Evolutionary conservation across 1,284 basidiomycete genomes (phyloP), one percentile per base, ranked within the genome.

Genomic region (Bjerkandera adusta): DNA sequence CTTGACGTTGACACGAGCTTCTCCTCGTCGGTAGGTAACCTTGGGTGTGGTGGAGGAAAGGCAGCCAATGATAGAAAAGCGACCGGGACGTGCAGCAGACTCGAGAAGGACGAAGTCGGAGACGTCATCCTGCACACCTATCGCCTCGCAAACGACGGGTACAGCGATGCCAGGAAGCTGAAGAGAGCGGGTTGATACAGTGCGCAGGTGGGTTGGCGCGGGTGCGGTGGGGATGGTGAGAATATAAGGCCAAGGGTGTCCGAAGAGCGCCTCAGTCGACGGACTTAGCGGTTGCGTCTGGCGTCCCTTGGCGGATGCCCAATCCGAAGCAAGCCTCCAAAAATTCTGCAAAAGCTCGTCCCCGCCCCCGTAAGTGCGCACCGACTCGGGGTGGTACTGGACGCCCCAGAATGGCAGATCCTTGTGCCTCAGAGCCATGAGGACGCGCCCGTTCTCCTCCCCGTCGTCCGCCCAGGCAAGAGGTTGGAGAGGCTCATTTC

Each of bases 351-450:
- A 52, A n/a, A 89, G 76, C 43, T 80, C 73, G 13, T 73, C 56
- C 1, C 86, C 87, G 8, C 82, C 83, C 2, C 73, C 76, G 37
- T 69, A 66, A 2, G 85, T 89, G 52, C 83, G 75, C 2, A 82
- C 77, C 6, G 83, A 90, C 67, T 96, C 95, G 1, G 95, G 96
- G 64, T 98, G 96, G 60, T 97, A 98, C 62, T 98, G 95, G 2
- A 98, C 93, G 3, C 91, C 92, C 83, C 88, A 95, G 55, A 95
- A 89, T 0, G 94, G 91, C 51, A 76, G 77, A 10, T 58, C 63
- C 36, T 58, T 71, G 62, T 95, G 92, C 54, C 72, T 75, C 24
- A 76, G 65, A 22, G 79, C 85, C 87, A 90, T 90, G 16, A 85
- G 67, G 15, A 89, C 80, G 32, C 55, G 67, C 3, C 83, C 83